Evolutionary conservation across 352 stramenopile species (phyloP), one percentile per base, ranked within the genome.

Genomic region (Aphanomyces invadans): DNA sequence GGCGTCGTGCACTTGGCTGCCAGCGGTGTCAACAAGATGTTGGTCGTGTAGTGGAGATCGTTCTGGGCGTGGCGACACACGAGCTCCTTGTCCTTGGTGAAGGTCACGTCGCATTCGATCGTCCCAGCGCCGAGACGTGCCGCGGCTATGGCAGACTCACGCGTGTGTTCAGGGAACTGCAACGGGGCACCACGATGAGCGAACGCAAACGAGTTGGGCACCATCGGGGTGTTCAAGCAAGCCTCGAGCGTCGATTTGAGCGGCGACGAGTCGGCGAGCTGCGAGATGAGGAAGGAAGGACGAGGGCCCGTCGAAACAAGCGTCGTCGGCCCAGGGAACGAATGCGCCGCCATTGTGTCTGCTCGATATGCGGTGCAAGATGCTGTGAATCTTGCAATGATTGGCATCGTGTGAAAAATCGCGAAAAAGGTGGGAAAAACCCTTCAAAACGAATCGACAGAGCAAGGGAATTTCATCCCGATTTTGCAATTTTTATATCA

Each of bases 21-120:
- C 5, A 89, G 46, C 11, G 71, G 70, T 56, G 59, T 74, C 26
- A 75, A 64, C 45, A 86, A 70, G 28, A 86, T 73, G 62, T 89
- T 74, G 23, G 78, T 89, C 3, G 78, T 86, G 25, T 72, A 81
- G 63, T 87, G 78, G n/a, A 89, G 65, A 67, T 87, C 80, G 68
- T 76, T 83, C 55, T 86, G 80, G 17, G 69, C 61, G 56, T 89
- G 80, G 54, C 80, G 75, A 60, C 78, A 89, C 25, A 86, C 67
- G 3, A 89, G 71, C 62, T 86, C 53, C 0, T 49, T 59, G 56
- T 89, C 80, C 46, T 77, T 85, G 11, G 80, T 87, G 63, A 89
- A 85, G 29, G 72, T 86, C 19, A 89, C 78, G 72, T 89, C 80
- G 60, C 80, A 89, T 65, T 89, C 80, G 48, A 87, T 76, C 36